Evolutionary conservation across 2,329 filamentous ascomycete genomes (phyloP), one percentile per base, ranked within the genome.

Genomic region (Aspergillus pseudoglaucus): DNA sequence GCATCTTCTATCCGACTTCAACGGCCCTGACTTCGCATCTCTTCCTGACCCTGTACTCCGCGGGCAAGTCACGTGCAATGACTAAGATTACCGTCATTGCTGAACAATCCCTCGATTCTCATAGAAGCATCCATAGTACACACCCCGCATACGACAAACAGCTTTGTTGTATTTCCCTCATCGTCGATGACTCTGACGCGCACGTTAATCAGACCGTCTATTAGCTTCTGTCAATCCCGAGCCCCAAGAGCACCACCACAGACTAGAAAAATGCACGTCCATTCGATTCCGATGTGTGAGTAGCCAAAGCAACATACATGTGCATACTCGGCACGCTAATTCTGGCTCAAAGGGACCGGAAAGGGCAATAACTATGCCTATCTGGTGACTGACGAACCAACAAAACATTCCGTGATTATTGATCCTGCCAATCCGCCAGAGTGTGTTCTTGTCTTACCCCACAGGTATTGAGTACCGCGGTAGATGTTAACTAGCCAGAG

Each of bases 271-370:
- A 77, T 77, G 75, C 75, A 77, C 70, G 67, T 77, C 53, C 68
- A 73, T 54, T 75, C 74, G 37, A 75, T 77, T 66, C 75, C 75
- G 15, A 77, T 77, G 75, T 77, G 75, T 77, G 69, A 53, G 72
- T 63, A 12, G 18, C 27, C 39, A 38, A 14, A n/a, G 8, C 3
- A 6, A 14, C n/a, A 32, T 17, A 25, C 22, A 22, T 33, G n/a
- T n/a, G 14, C 39, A 35, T 25, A 47, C 20, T n/a, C 3, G 23
- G 12, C 23, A 30, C 30, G 23, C 25, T n/a, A 12, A 9, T 6
- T 12, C 18, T 22, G 22, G 8, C 15, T 10, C 47, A 7, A 18
- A 67, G 65, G 65, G 66, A 64, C 60, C 46, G 66, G 63, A 47
- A 68, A 63, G 54, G 65, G 67, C 60, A 75, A 77, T 56, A 77